A percentile compares a stretch with the other conserved stretches of the same genome.
Evolutionary conservation across 805 yeast species (phyloP).

Genomic region (Myxozyma kluyveri): DNA sequence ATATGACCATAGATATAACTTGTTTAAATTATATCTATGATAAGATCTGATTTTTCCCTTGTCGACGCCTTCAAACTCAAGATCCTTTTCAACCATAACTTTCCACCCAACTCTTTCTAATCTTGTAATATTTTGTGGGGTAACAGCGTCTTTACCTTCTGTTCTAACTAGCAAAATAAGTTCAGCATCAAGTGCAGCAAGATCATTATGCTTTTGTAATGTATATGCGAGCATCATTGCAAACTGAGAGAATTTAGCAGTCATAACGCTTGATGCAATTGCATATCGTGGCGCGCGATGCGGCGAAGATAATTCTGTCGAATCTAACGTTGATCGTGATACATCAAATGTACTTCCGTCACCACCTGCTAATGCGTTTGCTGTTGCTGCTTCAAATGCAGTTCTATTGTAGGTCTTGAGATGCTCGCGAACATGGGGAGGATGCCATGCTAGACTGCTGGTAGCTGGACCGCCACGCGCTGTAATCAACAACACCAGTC

Average conservation of each 20-base stretch:
- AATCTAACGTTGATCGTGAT: too few relatives aligned
- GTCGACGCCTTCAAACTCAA: constrained; percentile 34
- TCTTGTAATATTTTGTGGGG: constrained; percentile 30
- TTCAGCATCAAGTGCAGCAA: constrained; percentile 32
- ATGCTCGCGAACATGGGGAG: neutral
- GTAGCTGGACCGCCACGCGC: too few relatives aligned
- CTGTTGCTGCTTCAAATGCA: neutral
- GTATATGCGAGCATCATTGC: constrained; percentile 34
- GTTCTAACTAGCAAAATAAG: constrained; percentile 32
- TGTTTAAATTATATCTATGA: constrained; percentile 44
- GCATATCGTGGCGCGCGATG: constrained; percentile 29
- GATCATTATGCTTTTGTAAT: constrained; percentile 32
- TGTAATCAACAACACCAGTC: too few relatives aligned
- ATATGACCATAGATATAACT: constrained; percentile 55
- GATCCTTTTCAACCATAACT: constrained; percentile 29
- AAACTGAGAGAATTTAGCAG: constrained; percentile 31
- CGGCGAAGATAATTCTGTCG: neutral
- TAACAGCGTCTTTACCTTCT: constrained; percentile 33
- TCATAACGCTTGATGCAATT: constrained; percentile 32
- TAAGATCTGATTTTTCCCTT: constrained; percentile 29
- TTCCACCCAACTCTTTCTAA: constrained; percentile 33
- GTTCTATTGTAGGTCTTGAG: neutral
- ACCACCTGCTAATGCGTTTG: neutral
- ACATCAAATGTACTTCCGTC: neutral
- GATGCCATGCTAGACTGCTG: neutral